Evolutionary conservation across 768 basidiomycete genomes (phyloP).

Genomic region (Rhodotorula kratochvilovae): DNA sequence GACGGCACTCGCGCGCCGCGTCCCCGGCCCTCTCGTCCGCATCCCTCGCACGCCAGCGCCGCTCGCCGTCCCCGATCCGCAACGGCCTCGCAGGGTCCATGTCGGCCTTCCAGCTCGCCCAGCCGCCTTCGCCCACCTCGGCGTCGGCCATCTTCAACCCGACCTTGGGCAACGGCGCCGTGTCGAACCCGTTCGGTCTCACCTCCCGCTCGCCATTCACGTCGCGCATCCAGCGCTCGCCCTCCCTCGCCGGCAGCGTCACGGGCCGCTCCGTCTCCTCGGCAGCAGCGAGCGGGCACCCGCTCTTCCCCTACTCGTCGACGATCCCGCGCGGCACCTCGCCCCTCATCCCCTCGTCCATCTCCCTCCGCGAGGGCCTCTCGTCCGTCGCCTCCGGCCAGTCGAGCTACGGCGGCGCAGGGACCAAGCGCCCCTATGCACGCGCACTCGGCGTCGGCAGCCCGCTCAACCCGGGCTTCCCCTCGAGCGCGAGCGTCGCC

Average conservation of each 20-base stretch:
- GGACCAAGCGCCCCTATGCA: slow-evolving; percentile 5
- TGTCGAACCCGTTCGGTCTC: slow-evolving; percentile 32
- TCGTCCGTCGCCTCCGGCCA: not conserved
- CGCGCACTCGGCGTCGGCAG: not conserved
- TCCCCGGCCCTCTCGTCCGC: slow-evolving; percentile 28
- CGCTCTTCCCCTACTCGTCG: slow-evolving; percentile 36
- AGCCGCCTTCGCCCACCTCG: slow-evolving; percentile 8
- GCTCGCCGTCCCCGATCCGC: slow-evolving; percentile 26
- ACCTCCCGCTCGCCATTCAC: slow-evolving; percentile 28
- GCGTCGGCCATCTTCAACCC: not conserved
- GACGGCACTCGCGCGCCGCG: slow-evolving; percentile 18
- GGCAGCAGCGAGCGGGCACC: slow-evolving; percentile 6
- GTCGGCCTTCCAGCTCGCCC: slow-evolving; percentile 32
- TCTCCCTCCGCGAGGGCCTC: slow-evolving; percentile 24
- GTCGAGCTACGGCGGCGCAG: not conserved
- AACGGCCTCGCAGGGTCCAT: slow-evolving; percentile 32
- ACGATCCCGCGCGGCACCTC: slow-evolving; percentile 22
- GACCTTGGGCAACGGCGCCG: slow-evolving; percentile 20
- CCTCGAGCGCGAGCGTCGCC: not conserved
- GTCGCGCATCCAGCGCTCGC: not conserved
- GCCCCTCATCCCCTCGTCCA: slow-evolving; percentile 2
- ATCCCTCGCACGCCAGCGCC: not conserved
- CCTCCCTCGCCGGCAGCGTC: slow-evolving; percentile 5
- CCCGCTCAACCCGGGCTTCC: not conserved
- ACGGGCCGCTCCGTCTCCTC: not conserved